Conservation (phyloP, 371 early-diverging fungal genomes). For the Amoeboaphelidium protococcarum region DNA sequence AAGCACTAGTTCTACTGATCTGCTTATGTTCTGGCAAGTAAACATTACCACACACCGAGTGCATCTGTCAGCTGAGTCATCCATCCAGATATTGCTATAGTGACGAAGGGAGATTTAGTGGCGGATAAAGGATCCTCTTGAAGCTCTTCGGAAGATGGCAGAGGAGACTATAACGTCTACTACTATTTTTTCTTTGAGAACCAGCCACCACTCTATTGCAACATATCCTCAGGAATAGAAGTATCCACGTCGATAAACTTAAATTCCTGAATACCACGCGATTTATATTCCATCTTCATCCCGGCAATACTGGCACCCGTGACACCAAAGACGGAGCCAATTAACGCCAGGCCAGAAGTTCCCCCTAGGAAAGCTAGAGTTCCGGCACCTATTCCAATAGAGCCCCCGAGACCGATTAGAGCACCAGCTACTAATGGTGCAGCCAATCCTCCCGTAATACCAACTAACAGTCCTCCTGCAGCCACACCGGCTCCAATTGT, state of each 20-base stretch:
- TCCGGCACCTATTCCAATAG: not conserved
- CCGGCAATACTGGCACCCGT: not conserved
- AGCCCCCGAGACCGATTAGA: not conserved
- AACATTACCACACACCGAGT: not conserved
- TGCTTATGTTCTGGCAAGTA: too few species aligned
- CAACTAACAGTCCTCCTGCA: not conserved
- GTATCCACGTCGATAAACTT: too few species aligned
- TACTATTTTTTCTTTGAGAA: not conserved
- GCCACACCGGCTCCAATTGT: not conserved
- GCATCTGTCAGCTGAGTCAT: not conserved
- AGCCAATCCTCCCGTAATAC: not conserved
- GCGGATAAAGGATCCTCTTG: too few species aligned
- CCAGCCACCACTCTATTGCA: not conserved
- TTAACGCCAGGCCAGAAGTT: not conserved
- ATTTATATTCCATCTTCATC: not conserved
- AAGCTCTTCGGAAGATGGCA: too few species aligned
- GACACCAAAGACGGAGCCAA: not conserved
- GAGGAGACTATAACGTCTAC: too few species aligned
- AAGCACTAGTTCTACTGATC: not conserved
- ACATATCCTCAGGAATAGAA: too few species aligned
- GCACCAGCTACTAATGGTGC: not conserved
- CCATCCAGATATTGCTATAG: not conserved
- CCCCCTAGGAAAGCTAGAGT: not conserved
- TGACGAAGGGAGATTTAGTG: not conserved
- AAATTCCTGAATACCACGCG: not conserved